These are phyloP conservation scores for Metrosideros polymorpha DNA, from an alignment of 441 rosid genomes.

Conservation along the genomic window DNA sequence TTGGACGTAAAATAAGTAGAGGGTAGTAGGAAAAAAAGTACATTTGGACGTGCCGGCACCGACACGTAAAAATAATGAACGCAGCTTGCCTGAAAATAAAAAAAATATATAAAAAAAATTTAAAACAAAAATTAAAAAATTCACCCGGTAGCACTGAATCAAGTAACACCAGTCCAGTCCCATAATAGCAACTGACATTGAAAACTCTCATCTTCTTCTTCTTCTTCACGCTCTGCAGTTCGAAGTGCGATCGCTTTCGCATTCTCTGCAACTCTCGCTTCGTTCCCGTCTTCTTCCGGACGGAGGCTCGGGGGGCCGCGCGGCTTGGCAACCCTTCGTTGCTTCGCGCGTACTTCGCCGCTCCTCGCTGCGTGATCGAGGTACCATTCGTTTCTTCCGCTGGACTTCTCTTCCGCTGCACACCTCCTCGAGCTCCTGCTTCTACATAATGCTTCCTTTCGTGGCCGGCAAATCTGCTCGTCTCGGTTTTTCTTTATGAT, in stretches of 20 bases:
- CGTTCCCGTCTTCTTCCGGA: neutral
- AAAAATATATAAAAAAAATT: no score
- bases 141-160: neutral
- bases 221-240: neutral
- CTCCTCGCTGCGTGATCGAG: slow-evolving; percentile 2
- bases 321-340: neutral
- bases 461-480: neutral
- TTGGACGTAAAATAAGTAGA: no score
- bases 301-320: neutral
- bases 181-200: neutral
- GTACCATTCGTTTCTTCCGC: slow-evolving; percentile 3
- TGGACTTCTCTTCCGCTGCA: neutral
- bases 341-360: neutral
- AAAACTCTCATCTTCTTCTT: neutral
- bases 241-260: neutral
- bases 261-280: neutral
- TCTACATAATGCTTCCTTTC: neutral
- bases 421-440: neutral
- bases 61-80: no score
- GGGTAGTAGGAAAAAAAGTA: no score
- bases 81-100: no score
- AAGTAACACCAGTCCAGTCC: neutral
- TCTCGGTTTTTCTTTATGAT: neutral
- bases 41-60: no score
- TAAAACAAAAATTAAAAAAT: no score